Evolutionary conservation across 2,329 filamentous ascomycete genomes (phyloP).

Genomic region (Xylaria sp.): DNA sequence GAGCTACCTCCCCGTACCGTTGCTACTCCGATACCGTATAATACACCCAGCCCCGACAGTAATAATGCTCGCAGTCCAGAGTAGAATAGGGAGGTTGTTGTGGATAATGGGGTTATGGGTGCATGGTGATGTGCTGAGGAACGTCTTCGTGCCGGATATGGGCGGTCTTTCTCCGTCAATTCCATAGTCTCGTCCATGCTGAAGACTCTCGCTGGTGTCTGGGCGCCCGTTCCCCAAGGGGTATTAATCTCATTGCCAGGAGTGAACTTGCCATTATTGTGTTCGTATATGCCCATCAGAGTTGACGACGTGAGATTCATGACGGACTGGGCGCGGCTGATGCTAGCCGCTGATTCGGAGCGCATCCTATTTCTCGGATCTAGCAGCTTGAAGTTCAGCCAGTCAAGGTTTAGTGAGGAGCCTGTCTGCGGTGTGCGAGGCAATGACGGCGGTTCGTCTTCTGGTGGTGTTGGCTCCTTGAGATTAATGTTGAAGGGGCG

Average conservation of each 20-base stretch:
- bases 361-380: constrained; percentile 31
- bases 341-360: constrained; percentile 46
- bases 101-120: constrained; percentile 38
- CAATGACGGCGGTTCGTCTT: constrained; percentile 44
- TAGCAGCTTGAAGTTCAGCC: constrained; percentile 44
- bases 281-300: constrained; percentile 87
- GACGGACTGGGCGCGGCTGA: constrained; percentile 76
- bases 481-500: constrained; percentile 70
- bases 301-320: constrained; percentile 89
- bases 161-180: constrained; percentile 38
- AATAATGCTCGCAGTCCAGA: constrained; percentile 63
- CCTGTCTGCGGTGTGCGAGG: constrained; percentile 52
- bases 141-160: constrained; percentile 44
- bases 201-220: constrained; percentile 63
- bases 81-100: constrained; percentile 50
- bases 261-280: constrained; percentile 52
- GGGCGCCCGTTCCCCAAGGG: constrained; percentile 79
- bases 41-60: constrained; percentile 78
- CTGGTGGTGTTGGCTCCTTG: constrained; percentile 52
- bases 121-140: constrained; percentile 42
- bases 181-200: constrained; percentile 41
- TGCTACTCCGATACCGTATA: constrained; percentile 82
- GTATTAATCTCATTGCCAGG: constrained; percentile 59
- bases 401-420: constrained; percentile 48
- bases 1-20: constrained; percentile 74